phyloP scores from a whole-genome alignment of 192 early-diverging fungal species.

The Neocallimastix lanati region DNA sequence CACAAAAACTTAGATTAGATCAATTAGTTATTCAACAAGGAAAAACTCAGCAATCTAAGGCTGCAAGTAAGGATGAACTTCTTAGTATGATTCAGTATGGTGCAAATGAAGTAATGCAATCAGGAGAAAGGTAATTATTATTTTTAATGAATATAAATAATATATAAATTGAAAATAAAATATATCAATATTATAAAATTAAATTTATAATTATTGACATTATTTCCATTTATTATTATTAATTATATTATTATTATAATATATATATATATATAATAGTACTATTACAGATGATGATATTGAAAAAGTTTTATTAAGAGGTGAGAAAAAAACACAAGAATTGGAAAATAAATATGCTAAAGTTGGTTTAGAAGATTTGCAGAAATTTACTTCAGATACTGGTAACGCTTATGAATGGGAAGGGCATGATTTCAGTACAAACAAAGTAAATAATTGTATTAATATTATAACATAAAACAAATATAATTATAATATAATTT shows the following conservation, averaged over 20 bases:
- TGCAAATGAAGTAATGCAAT: conserved; percentile 65
- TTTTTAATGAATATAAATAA: too few species aligned
- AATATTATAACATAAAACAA: neutral
- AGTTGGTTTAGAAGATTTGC: conserved; percentile 79
- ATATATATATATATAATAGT: too few species aligned
- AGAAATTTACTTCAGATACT: conserved; percentile 61
- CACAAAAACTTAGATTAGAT: conserved; percentile 87
- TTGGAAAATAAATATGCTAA: conserved; percentile 76
- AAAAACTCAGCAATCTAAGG: conserved; percentile 52
- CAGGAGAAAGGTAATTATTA: conserved; percentile 18
- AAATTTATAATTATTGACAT: too few species aligned
- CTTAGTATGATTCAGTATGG: conserved; percentile 95
- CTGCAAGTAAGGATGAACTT: conserved; percentile 63
- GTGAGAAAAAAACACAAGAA: conserved; percentile 76
- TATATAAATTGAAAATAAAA: too few species aligned
- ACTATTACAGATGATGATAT: conserved; percentile 67
- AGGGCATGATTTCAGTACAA: conserved; percentile 75
- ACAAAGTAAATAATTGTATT: neutral
- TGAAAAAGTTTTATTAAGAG: conserved; percentile 55
- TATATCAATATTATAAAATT: too few species aligned
- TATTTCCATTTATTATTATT: too few species aligned
- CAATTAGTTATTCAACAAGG: conserved; percentile 99
- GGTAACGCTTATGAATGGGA: conserved; percentile 81
- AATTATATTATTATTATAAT: too few species aligned
- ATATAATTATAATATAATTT: conserved; percentile 26